Percentiles rank a stretch among this genome's conserved stretches.
phyloP scores from a whole-genome alignment of 2,329 filamentous ascomycete genomes.

The Phaeosphaeriaceae sp. region DNA sequence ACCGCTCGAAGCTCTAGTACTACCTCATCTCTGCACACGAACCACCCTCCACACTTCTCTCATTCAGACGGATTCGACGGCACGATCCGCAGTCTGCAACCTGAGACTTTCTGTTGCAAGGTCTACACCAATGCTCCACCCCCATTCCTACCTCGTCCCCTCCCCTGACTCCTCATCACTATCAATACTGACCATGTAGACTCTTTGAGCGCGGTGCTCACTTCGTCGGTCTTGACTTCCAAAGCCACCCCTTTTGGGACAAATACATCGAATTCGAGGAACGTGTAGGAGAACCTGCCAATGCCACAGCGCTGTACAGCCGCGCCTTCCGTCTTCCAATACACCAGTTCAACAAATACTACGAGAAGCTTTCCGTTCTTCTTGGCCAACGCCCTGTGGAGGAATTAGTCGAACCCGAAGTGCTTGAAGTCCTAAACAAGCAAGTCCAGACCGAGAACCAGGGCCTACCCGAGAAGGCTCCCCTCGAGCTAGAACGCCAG shows the following conservation, averaged over 20 bases:
- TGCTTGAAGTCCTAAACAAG: constrained; percentile 70
- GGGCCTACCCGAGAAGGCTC: constrained; percentile 64
- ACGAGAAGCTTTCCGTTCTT: constrained; percentile 83
- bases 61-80: background rate
- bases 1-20: background rate
- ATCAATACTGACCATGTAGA: constrained; percentile 57
- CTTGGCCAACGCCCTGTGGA: constrained; percentile 73
- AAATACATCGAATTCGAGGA: constrained; percentile 98
- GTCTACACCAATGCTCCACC: background rate
- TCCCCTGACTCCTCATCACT: background rate
- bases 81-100: constrained; percentile 37
- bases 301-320: constrained; percentile 81
- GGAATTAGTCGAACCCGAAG: constrained; percentile 75
- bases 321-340: constrained; percentile 89
- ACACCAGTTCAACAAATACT: constrained; percentile 95
- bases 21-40: background rate
- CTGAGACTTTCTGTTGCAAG: constrained; percentile 36
- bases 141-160: constrained; percentile 7
- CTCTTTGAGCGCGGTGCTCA: constrained; percentile 89
- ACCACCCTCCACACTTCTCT: background rate
- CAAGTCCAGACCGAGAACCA: constrained; percentile 73
- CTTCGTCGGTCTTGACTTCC: constrained; percentile 88
- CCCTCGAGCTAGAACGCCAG: constrained; percentile 83
- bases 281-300: constrained; percentile 63
- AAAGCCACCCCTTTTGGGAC: constrained; percentile 97